A percentile compares a stretch with the other conserved stretches of the same genome.
Conservation (phyloP, 768 basidiomycete species). For the Vishniacozyma victoriae region DNA sequence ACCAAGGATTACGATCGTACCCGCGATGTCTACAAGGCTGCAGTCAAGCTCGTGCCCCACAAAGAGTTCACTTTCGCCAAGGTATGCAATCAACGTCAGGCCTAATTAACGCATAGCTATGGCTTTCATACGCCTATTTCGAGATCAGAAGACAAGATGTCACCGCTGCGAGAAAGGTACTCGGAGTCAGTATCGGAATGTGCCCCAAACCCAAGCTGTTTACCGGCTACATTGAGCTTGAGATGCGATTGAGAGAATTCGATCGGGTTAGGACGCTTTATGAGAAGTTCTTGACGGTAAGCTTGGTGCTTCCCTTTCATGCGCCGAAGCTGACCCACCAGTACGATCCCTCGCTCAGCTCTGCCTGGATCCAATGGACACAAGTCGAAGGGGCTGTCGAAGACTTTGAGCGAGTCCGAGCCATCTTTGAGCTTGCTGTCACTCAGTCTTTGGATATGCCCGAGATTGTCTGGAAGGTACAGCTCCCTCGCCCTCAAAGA, state of each 20-base stretch:
- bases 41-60: slow-evolving; percentile 81
- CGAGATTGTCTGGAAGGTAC: slow-evolving; percentile 54
- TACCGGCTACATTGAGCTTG: slow-evolving; percentile 73
- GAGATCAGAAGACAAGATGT: slow-evolving; percentile 80
- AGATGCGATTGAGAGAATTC: slow-evolving; percentile 70
- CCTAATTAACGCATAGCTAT: slow-evolving; percentile 51
- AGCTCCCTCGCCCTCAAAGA: not conserved
- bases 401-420: slow-evolving; percentile 81
- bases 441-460: slow-evolving; percentile 90
- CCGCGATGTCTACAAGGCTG: slow-evolving; percentile 87
- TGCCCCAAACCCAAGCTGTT: slow-evolving; percentile 83
- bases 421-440: slow-evolving; percentile 87
- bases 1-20: slow-evolving; percentile 83
- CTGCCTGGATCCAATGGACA: slow-evolving; percentile 94
- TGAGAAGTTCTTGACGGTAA: slow-evolving; percentile 86
- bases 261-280: slow-evolving; percentile 86
- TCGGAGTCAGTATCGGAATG: slow-evolving; percentile 89
- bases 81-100: slow-evolving; percentile 14
- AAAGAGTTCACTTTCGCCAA: slow-evolving; percentile 97
- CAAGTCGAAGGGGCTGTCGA: slow-evolving; percentile 82
- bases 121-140: slow-evolving; percentile 87
- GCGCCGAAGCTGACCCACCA: slow-evolving; percentile 31
- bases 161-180: slow-evolving; percentile 73
- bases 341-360: slow-evolving; percentile 84
- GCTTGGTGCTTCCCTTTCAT: slow-evolving; percentile 25